Evolutionary conservation across 2,329 filamentous ascomycete species (phyloP), one percentile per base, ranked within the genome.

Genomic region (Neonectria sp.): DNA sequence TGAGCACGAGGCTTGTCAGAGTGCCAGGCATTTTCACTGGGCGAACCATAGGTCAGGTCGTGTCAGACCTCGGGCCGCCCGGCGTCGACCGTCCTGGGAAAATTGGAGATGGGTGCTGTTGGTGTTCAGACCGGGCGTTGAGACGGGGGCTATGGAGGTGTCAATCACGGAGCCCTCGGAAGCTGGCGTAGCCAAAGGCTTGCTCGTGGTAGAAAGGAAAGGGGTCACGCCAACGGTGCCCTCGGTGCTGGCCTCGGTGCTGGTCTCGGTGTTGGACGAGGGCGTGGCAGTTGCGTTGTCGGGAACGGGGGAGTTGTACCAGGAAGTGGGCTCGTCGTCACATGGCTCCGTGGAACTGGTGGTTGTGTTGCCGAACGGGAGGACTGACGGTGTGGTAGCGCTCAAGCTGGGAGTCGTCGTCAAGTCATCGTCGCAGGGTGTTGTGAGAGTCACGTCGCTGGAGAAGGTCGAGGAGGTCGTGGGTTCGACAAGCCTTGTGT

Each of bases 1-100:
- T 35, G 48, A 37, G 40, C 17, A 51, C 62, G 35, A 4, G 49
- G 21, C 45, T 45, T 57, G 51, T 25, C 53, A 27, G 63, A 40
- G 60, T 64, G 56, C 77, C 75, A 79, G 55, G 67, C 60, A 45
- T 73, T 52, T 17, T 69, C 68, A 15, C 55, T 71, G n/a, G 81
- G 81, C 25, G 79, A 77, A 21, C 80, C 81, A 66, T 80, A 82
- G 8, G 63, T 71, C 24, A 82, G 63, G 62, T 82, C 81, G 59
- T 76, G 82, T 80, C 80, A 83, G 49, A 66, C 64, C 49, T 78
- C 75, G 24, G 75, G 68, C 68, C 77, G 72, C 35, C 73, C 61
- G 37, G 72, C 67, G 69, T 80, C 75, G 45, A 82, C 71, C 81
- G 21, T 72, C 73, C 24, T 67, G 62, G 46, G 73, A 37, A 1